Evolutionary conservation across 164 flowering plant species (phyloP).

Genomic region (Liriodendron chinense): DNA sequence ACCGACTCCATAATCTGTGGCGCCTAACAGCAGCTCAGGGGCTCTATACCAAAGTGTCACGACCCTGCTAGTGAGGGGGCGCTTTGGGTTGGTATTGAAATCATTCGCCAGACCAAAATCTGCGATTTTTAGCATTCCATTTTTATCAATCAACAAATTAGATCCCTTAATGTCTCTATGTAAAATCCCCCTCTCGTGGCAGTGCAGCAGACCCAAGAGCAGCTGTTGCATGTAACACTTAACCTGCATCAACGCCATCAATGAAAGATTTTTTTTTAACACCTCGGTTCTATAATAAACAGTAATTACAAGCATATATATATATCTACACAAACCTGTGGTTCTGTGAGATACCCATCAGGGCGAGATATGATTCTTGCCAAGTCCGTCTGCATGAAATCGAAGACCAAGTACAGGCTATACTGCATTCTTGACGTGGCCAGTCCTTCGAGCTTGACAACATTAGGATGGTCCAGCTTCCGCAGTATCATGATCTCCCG

Average conservation of each 20-base stretch:
- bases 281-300: neutral
- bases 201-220: slow-evolving; percentile 64
- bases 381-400: slow-evolving; percentile 56
- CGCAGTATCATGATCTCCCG: slow-evolving; percentile 60
- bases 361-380: slow-evolving; percentile 42
- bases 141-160: slow-evolving; percentile 51
- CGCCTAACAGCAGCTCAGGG: slow-evolving; percentile 68
- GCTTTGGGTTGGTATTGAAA: slow-evolving; percentile 34
- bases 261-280: neutral
- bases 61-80: slow-evolving; percentile 59
- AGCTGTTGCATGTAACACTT: slow-evolving; percentile 71
- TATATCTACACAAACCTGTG: slow-evolving; percentile 39
- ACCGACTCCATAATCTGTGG: slow-evolving; percentile 68
- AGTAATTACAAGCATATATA: neutral
- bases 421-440: slow-evolving; percentile 77
- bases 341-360: slow-evolving; percentile 44
- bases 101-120: slow-evolving; percentile 70
- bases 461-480: slow-evolving; percentile 65
- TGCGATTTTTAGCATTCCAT: slow-evolving; percentile 65
- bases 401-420: slow-evolving; percentile 70
- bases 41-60: slow-evolving; percentile 85
- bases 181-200: slow-evolving; percentile 61
- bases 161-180: slow-evolving; percentile 74
- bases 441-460: slow-evolving; percentile 65
- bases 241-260: slow-evolving; percentile 34